Percentiles rank a stretch among this genome's conserved stretches.
Conservation (phyloP, 768 basidiomycete genomes). For the Tricholomella constricta region DNA sequence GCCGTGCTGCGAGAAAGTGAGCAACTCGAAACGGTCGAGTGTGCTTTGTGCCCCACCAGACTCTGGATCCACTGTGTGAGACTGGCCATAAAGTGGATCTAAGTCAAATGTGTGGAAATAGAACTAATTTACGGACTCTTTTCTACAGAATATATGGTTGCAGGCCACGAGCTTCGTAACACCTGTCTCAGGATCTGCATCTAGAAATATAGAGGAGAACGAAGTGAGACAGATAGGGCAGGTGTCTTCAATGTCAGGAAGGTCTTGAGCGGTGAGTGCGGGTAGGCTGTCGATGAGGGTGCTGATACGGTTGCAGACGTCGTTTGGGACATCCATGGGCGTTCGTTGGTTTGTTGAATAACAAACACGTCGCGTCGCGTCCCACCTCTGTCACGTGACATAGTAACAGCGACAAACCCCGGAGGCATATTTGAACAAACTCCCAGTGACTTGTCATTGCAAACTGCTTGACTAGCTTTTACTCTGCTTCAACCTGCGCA, state of each 20-base stretch:
- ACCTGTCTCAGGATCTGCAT: constrained; percentile 33
- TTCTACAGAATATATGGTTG: constrained; percentile 67
- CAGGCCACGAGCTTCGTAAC: constrained; percentile 62
- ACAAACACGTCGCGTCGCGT: constrained; percentile 12
- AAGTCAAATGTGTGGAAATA: not conserved
- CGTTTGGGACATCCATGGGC: constrained; percentile 12
- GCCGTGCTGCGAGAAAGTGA: constrained; percentile 52
- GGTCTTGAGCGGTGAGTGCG: constrained; percentile 32
- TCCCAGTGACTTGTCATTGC: too few relatives aligned
- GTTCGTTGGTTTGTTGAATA: constrained; percentile 10
- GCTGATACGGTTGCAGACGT: constrained; percentile 34
- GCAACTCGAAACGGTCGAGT: not conserved
- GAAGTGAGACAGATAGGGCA: constrained; percentile 69
- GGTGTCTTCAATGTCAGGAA: constrained; percentile 49
- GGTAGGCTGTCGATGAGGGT: constrained; percentile 47
- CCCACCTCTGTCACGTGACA: constrained; percentile 5
- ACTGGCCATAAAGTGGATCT: constrained; percentile 33
- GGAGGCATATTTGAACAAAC: too few relatives aligned
- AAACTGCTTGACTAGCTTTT: too few relatives aligned
- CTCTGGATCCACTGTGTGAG: constrained; percentile 68
- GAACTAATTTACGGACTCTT: constrained; percentile 46
- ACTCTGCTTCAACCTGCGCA: too few relatives aligned
- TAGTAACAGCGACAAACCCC: too few relatives aligned
- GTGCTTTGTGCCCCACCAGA: constrained; percentile 37
- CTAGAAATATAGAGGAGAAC: constrained; percentile 48